A percentile compares a stretch with the other conserved stretches of the same genome.
phyloP scores from a whole-genome alignment of 2,329 filamentous ascomycete species.

The Sporothrix protearum region DNA sequence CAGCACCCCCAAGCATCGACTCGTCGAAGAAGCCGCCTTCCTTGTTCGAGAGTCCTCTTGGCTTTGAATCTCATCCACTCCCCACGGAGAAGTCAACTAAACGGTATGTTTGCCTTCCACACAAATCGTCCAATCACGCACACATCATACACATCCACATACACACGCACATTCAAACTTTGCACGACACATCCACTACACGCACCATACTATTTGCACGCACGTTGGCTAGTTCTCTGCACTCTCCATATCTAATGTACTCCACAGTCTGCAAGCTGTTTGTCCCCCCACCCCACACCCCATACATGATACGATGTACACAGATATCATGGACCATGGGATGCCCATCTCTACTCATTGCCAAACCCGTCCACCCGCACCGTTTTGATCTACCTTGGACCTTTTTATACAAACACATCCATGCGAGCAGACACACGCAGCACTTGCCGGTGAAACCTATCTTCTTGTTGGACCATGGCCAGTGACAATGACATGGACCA shows the following conservation, averaged over 20 bases:
- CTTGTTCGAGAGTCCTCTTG: slow-evolving; percentile 37
- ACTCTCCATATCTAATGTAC: background rate
- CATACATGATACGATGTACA: background rate
- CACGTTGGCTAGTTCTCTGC: background rate
- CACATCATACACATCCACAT: background rate
- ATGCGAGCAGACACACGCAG: background rate
- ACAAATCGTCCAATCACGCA: background rate
- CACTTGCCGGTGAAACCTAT: background rate
- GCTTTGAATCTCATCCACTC: slow-evolving; percentile 30
- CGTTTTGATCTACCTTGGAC: too few relatives aligned
- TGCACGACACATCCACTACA: background rate
- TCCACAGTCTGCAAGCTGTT: background rate
- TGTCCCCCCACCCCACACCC: background rate
- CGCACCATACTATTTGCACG: background rate
- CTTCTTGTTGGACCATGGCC: background rate
- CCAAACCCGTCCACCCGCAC: too few relatives aligned
- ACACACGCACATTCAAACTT: background rate
- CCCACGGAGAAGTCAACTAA: slow-evolving; percentile 30
- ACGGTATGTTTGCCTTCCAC: slow-evolving; percentile 28
- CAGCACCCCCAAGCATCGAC: slow-evolving; percentile 38
- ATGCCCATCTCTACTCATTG: background rate
- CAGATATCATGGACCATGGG: background rate
- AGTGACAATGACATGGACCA: background rate
- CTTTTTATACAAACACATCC: background rate
- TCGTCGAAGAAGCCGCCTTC: slow-evolving; percentile 38